Evolutionary conservation across 805 yeast species (phyloP).

Genomic region (Candida qinlingensis): DNA sequence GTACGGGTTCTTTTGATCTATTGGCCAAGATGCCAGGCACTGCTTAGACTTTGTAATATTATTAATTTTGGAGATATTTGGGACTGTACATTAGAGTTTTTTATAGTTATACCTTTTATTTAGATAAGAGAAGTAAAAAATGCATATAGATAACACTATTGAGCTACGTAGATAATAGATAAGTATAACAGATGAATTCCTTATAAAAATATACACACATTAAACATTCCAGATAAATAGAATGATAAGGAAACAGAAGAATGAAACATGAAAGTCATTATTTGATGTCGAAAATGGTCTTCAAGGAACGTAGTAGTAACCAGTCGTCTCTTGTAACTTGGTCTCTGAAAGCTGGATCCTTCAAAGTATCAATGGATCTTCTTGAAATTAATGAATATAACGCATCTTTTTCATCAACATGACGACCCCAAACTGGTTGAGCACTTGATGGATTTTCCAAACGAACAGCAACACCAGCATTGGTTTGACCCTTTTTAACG

Average conservation of each 20-base stretch:
- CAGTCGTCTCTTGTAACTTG: slow-evolving; percentile 94
- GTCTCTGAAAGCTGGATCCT: slow-evolving; percentile 96
- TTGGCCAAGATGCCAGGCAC: slow-evolving; percentile 34
- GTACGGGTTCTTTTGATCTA: slow-evolving; percentile 94
- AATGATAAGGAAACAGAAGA: not conserved
- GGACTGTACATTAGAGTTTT: slow-evolving; percentile 1
- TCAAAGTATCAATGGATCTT: slow-evolving; percentile 91
- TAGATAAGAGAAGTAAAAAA: not conserved
- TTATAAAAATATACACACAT: not conserved
- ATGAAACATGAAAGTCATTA: slow-evolving; percentile 15
- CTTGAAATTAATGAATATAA: slow-evolving; percentile 88
- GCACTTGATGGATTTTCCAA: slow-evolving; percentile 87
- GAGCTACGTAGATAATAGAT: not conserved
- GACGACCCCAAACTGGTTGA: slow-evolving; percentile 99
- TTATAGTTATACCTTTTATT: not conserved
- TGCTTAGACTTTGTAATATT: slow-evolving; percentile 10
- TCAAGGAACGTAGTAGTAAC: slow-evolving; percentile 84
- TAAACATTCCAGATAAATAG: no score
- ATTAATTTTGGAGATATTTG: not conserved
- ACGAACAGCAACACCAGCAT: slow-evolving; percentile 98
- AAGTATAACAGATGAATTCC: not conserved
- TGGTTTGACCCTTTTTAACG: slow-evolving; percentile 91
- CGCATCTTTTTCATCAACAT: slow-evolving; percentile 87
- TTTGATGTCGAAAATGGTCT: slow-evolving; percentile 78
- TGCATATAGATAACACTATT: not conserved